Base-by-base conservation (phyloP, 345 rosid genomes). In the Salix arbutifolia region DNA sequence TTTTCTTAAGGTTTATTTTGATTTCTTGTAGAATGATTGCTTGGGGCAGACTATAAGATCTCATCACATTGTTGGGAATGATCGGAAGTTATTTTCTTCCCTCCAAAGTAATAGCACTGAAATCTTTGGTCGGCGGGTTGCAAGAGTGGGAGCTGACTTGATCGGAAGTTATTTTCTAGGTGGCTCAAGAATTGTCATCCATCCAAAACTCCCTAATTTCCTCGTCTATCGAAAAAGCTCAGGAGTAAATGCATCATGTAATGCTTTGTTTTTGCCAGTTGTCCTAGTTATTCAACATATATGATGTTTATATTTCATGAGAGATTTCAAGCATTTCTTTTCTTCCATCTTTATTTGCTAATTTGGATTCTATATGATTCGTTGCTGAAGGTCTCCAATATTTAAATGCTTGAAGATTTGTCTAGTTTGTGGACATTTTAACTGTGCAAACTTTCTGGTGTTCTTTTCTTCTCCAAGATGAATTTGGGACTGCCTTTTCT, bases 241-340 rank as follows among this genome's bases (percentile, higher is more conserved):
- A 1, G 23, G 77, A 71, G 78, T 89, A 67, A 84, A 78, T 62
- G 95, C 98, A 84, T 92, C 98, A 83, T 94, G 97, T 92, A 89
- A 86, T 79, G 68, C 70, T 26, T 33, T 18, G 28, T n/a, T 70
- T 76, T 73, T n/a, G 17, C 18, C 26, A 5, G 14, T 42, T 11
- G 23, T 30, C 26, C 65, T 46, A 12, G 37, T 42, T 74, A 11
- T 53, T 70, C 14, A 38, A 10, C 23, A 4, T 30, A 33, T 58
- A 25, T 46, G 17, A 16, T 31, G 5, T 65, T 64, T 10, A 26
- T 18, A 31, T 65, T 65, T 77, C 4, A 5, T 40, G n/a, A 42
- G 42, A 61, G 13, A 12, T 35, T 21, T 11, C 1, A 0, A 44
- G 60, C 79, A 70, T 46, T 17, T 77, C 37, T 60, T 50, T 1